Percentiles rank a stretch among this genome's conserved stretches.
phyloP scores from a whole-genome alignment of 805 yeast species.

The Myxozyma geophila region DNA sequence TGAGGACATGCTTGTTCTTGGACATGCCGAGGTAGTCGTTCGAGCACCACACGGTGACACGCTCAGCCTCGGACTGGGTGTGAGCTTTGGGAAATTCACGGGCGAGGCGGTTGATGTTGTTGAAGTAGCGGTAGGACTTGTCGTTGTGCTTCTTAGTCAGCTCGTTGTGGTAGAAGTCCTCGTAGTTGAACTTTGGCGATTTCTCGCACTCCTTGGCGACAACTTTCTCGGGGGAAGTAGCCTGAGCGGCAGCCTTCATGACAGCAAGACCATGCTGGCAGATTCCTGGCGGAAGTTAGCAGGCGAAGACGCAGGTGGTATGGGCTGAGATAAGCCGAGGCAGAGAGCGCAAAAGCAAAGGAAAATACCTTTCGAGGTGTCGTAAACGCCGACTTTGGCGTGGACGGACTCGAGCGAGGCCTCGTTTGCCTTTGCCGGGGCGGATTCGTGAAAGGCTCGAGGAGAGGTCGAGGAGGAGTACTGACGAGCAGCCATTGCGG shows the following conservation, averaged over 20 bases:
- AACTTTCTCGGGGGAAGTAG: conserved; percentile 17
- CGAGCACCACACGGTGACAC: conserved; percentile 98
- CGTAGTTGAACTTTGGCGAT: conserved; percentile 61
- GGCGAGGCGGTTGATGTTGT: conserved; percentile 95
- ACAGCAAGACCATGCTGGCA: conserved; percentile 37
- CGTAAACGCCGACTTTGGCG: conserved; percentile 40
- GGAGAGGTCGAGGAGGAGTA: conserved; percentile 36
- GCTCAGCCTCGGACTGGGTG: conserved; percentile 64
- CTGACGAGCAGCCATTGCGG: conserved; percentile 57
- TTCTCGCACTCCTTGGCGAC: conserved; percentile 15
- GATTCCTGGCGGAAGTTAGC: conserved; percentile 22
- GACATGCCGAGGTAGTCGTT: conserved; percentile 98
- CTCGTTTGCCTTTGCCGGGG: conserved; percentile 33
- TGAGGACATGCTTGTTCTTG: conserved; percentile 70
- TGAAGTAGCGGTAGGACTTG: conserved; percentile 93
- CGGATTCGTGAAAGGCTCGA: conserved; percentile 29
- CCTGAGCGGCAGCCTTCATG: conserved; percentile 36
- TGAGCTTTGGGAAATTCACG: conserved; percentile 94
- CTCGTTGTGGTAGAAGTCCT: conserved; percentile 68
- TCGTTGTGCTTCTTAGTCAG: conserved; percentile 76
- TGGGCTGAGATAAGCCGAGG: neutral
- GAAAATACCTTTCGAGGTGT: conserved; percentile 39
- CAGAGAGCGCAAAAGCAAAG: neutral
- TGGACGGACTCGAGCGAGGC: conserved; percentile 39
- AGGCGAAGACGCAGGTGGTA: neutral